Evolutionary conservation across 371 early-diverging fungal species (phyloP).

Genomic region (Dentiscutata heterogama): DNA sequence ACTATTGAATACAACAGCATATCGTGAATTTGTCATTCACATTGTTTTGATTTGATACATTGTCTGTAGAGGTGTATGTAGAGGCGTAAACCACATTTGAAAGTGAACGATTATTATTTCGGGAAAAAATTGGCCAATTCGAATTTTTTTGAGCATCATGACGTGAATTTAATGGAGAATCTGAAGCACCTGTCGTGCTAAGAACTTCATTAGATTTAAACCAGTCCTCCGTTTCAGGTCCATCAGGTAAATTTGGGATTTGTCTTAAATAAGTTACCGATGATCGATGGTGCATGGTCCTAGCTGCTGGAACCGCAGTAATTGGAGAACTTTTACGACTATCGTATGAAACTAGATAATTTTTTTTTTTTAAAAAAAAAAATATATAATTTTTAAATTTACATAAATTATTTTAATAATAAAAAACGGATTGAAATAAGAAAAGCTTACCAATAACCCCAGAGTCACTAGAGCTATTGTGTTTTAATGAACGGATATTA

Average conservation of each 20-base stretch:
- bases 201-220: constrained; percentile 1
- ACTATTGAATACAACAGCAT: constrained; percentile 16
- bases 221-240: constrained; percentile 21
- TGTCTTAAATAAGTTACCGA: neutral
- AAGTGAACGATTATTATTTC: no score
- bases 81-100: neutral
- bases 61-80: neutral
- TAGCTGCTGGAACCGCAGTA: constrained; percentile 20
- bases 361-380: neutral
- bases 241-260: constrained; percentile 28
- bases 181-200: constrained; percentile 19
- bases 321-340: constrained; percentile 38
- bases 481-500: neutral
- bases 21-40: neutral
- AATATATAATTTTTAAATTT: neutral
- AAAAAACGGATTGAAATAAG: neutral
- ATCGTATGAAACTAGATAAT: constrained; percentile 36
- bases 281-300: neutral
- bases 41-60: neutral
- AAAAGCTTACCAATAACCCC: constrained; percentile 16
- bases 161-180: neutral
- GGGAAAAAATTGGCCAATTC: neutral
- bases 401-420: neutral
- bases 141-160: neutral
- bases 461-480: constrained; percentile 14